Conservation (phyloP, 805 yeast genomes). For the Candida fluviatilis region DNA sequence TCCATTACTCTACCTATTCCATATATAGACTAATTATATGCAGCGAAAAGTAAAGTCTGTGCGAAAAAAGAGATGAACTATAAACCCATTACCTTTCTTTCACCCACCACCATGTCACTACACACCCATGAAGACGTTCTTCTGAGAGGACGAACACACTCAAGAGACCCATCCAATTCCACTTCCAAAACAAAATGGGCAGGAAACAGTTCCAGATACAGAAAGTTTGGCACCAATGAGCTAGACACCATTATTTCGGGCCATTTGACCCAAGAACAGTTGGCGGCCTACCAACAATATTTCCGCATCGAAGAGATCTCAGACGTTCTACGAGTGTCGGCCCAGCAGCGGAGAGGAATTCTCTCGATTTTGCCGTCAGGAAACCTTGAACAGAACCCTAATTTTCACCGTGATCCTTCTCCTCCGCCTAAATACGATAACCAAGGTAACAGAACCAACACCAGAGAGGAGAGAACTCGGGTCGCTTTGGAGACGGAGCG, state of each 20-base stretch:
- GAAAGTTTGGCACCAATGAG: constrained; percentile 15
- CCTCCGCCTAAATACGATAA: constrained; percentile 92
- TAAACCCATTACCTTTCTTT: no score
- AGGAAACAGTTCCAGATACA: constrained; percentile 25
- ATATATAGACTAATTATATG: no score
- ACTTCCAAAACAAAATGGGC: constrained; percentile 27
- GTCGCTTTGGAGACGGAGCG: constrained; percentile 73
- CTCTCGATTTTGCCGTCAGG: constrained; percentile 47
- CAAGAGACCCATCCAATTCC: not conserved
- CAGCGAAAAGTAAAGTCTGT: no score
- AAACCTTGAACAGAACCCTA: constrained; percentile 22
- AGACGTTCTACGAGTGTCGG: constrained; percentile 41
- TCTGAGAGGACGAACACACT: constrained; percentile 7
- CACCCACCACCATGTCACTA: not conserved
- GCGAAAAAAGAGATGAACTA: no score
- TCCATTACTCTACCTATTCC: no score
- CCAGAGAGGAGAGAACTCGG: constrained; percentile 66
- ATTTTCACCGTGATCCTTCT: constrained; percentile 61
- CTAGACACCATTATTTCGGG: constrained; percentile 38
- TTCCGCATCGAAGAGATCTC: constrained; percentile 81
- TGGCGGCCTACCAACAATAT: constrained; percentile 64
- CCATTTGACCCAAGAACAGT: constrained; percentile 61
- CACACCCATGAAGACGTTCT: not conserved
- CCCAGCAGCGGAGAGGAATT: constrained; percentile 26
- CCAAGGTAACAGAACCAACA: constrained; percentile 79